phyloP scores from a whole-genome alignment of 2,329 filamentous ascomycete genomes.

The Sporothrix dimorphospora region DNA sequence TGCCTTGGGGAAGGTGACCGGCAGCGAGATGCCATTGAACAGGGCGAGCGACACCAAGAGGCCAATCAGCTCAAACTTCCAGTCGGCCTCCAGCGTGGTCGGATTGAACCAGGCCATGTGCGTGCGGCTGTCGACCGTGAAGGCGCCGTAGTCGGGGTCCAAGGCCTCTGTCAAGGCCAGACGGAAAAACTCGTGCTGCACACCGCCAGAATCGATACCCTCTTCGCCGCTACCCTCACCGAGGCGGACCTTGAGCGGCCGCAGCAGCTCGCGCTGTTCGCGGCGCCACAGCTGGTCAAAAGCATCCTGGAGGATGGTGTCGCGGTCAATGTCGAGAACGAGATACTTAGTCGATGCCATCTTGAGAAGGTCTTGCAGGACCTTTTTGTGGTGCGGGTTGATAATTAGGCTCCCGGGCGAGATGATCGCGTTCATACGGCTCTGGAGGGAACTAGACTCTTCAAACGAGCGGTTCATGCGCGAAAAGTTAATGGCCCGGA shows the following conservation, averaged over 20 bases:
- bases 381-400: slow-evolving; percentile 61
- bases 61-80: slow-evolving; percentile 89
- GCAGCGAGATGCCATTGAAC: slow-evolving; percentile 90
- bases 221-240: slow-evolving; percentile 83
- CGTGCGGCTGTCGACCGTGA: slow-evolving; percentile 75
- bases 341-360: slow-evolving; percentile 72
- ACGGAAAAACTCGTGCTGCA: slow-evolving; percentile 95
- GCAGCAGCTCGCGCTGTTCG: slow-evolving; percentile 77
- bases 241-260: slow-evolving; percentile 85
- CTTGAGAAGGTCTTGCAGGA: slow-evolving; percentile 65
- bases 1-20: slow-evolving; percentile 82
- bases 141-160: slow-evolving; percentile 76
- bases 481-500: slow-evolving; percentile 84
- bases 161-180: slow-evolving; percentile 79
- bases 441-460: slow-evolving; percentile 62
- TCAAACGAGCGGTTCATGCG: slow-evolving; percentile 82
- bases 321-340: slow-evolving; percentile 68
- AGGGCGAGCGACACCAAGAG: slow-evolving; percentile 86
- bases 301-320: slow-evolving; percentile 70
- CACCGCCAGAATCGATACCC: slow-evolving; percentile 89
- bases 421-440: slow-evolving; percentile 59
- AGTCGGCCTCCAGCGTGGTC: slow-evolving; percentile 76
- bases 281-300: slow-evolving; percentile 90
- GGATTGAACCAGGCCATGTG: slow-evolving; percentile 88
- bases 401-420: slow-evolving; percentile 58